A percentile compares a stretch with the other conserved stretches of the same genome.
Conservation (phyloP, 176 grass and related monocot species). For the Zoysia pacifica region DNA sequence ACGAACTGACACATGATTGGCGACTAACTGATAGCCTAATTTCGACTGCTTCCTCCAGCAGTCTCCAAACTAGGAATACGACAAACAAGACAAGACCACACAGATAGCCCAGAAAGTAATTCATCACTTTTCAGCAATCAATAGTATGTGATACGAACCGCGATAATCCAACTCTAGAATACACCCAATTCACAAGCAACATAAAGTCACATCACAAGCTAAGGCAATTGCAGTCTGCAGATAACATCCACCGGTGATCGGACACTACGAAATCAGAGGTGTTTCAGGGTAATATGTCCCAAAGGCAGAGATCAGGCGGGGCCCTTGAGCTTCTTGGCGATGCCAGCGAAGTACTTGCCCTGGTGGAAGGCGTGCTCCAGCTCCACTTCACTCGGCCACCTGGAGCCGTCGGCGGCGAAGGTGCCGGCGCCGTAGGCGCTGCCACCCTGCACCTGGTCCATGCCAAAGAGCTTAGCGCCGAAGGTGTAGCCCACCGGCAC, state of each 20-base stretch:
- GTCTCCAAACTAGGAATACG: not conserved
- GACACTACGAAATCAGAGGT: slow-evolving; percentile 23
- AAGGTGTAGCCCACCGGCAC: slow-evolving; percentile 86
- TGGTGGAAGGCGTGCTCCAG: slow-evolving; percentile 96
- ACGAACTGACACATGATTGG: not conserved
- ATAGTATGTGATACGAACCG: slow-evolving; percentile 18
- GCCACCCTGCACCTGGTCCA: slow-evolving; percentile 86
- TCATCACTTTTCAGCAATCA: not conserved
- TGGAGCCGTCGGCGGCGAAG: slow-evolving; percentile 75
- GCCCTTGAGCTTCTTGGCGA: slow-evolving; percentile 78
- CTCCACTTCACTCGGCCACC: slow-evolving; percentile 68
- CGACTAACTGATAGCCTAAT: too few species aligned
- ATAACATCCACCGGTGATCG: not conserved
- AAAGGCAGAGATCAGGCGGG: slow-evolving; percentile 36
- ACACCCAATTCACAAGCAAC: slow-evolving; percentile 33
- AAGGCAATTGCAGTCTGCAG: too few species aligned
- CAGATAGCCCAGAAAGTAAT: not conserved
- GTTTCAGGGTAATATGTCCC: not conserved
- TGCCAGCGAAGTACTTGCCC: slow-evolving; percentile 77
- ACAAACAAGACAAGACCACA: not conserved
- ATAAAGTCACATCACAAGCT: slow-evolving; percentile 8
- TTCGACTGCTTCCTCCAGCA: too few species aligned
- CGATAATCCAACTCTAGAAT: slow-evolving; percentile 26
- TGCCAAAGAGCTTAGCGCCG: slow-evolving; percentile 83
- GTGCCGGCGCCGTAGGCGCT: slow-evolving; percentile 84